These are phyloP conservation scores for Coprinopsis sp. DNA, from an alignment of 768 basidiomycete species.

Conservation along the genomic window DNA sequence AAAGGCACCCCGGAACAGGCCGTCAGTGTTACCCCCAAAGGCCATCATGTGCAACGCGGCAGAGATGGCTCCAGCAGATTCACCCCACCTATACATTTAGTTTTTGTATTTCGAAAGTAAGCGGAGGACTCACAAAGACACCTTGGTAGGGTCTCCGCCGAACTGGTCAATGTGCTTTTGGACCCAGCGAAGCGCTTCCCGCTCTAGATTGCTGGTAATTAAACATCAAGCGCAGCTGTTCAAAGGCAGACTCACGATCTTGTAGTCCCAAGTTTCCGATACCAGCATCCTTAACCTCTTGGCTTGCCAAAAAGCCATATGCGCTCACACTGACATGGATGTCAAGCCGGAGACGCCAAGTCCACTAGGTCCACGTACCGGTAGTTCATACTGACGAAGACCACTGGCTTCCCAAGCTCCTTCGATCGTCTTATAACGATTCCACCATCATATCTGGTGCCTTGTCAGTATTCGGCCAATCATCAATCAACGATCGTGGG, in stretches of 20 bases:
- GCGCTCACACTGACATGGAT: slow-evolving; percentile 18
- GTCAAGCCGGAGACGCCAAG: background rate
- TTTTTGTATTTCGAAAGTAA: no score
- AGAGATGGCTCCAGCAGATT: slow-evolving; percentile 52
- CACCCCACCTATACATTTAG: no score
- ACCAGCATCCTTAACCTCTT: slow-evolving; percentile 24
- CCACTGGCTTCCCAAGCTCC: slow-evolving; percentile 38
- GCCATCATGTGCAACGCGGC: slow-evolving; percentile 38
- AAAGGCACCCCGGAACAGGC: slow-evolving; percentile 38
- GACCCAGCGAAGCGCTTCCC: slow-evolving; percentile 48
- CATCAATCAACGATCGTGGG: no score
- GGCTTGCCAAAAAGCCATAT: slow-evolving; percentile 28
- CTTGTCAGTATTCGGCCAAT: no score
- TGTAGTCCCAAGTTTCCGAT: slow-evolving; percentile 27
- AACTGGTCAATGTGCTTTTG: slow-evolving; percentile 50
- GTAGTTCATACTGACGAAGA: slow-evolving; percentile 55
- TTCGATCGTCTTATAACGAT: slow-evolving; percentile 41
- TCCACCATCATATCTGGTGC: slow-evolving; percentile 31
- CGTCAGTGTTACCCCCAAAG: slow-evolving; percentile 32
- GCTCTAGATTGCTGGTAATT: no score
- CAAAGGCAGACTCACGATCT: no score
- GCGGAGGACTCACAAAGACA: no score
- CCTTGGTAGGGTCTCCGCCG: slow-evolving; percentile 49
- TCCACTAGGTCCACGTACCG: slow-evolving; percentile 17
- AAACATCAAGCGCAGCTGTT: no score